phyloP scores from a whole-genome alignment of 768 basidiomycete genomes.

The Ramaria sp. region DNA sequence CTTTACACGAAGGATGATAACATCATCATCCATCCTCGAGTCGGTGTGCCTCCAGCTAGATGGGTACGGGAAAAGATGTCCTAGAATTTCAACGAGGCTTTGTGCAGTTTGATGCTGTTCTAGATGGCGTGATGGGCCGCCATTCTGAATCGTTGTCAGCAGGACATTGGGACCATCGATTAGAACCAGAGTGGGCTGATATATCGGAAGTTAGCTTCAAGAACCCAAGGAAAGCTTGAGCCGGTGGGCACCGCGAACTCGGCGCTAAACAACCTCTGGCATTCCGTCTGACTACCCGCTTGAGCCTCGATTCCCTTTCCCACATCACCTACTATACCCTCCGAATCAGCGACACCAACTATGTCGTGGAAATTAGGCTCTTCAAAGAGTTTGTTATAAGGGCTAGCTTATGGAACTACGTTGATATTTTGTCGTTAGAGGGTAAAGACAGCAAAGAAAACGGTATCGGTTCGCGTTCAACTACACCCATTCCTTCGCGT shows the following conservation, averaged over 20 bases:
- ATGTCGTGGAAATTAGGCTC: constrained; percentile 52
- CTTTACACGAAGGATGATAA: no score
- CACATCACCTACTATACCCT: background rate
- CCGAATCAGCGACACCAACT: background rate
- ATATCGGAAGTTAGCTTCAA: no score
- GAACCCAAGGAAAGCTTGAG: no score
- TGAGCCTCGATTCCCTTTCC: background rate
- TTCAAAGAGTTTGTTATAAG: constrained; percentile 11
- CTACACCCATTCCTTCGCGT: constrained; percentile 72
- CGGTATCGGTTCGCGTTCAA: constrained; percentile 63
- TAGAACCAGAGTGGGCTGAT: no score
- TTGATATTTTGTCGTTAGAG: background rate
- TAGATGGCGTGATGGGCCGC: no score
- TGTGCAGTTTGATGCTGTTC: no score
- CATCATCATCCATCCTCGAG: no score
- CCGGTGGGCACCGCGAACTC: background rate
- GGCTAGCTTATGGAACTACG: background rate
- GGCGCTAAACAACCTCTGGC: background rate
- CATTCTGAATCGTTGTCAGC: no score
- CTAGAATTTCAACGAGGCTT: no score
- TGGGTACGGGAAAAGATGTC: no score
- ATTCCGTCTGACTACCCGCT: background rate
- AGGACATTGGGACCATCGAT: no score
- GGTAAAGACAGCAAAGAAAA: constrained; percentile 60
- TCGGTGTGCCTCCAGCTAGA: no score